Evolutionary conservation across 2,329 filamentous ascomycete species (phyloP).

Genomic region (Corinectria fuckeliana): DNA sequence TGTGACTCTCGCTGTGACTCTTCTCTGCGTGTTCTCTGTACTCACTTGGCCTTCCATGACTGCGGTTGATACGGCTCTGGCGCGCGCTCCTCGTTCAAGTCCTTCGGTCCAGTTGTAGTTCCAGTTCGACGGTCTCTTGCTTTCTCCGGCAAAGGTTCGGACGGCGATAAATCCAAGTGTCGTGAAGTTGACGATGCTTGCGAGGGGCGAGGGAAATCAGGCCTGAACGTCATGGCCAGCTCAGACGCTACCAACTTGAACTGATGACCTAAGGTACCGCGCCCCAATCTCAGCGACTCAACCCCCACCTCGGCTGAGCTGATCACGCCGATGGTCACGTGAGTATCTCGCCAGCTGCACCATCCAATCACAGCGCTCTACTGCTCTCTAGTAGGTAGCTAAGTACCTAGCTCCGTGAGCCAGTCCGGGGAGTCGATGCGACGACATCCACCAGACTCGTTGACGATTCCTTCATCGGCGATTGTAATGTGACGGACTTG

Average conservation of each 20-base stretch:
- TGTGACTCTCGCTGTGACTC: neutral
- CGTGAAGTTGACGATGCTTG: slow-evolving; percentile 15
- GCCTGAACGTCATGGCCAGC: slow-evolving; percentile 11
- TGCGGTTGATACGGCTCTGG: slow-evolving; percentile 1
- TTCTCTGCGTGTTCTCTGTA: slow-evolving; percentile 3
- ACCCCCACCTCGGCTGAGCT: neutral
- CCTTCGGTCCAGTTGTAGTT: slow-evolving; percentile 11
- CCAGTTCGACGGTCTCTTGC: neutral
- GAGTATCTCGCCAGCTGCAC: fast-evolving
- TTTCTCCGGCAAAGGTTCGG: neutral
- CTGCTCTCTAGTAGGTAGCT: slow-evolving; percentile 26
- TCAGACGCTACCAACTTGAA: slow-evolving; percentile 2
- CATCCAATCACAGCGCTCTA: slow-evolving; percentile 28
- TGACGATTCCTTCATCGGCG: slow-evolving; percentile 23
- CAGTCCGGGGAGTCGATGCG: slow-evolving; percentile 29
- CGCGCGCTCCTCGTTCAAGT: slow-evolving; percentile 1
- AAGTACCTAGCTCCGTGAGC: slow-evolving; percentile 24
- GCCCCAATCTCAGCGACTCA: slow-evolving; percentile 1
- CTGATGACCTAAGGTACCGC: slow-evolving; percentile 18
- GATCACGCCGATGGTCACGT: slow-evolving; percentile 25
- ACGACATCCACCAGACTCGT: slow-evolving; percentile 13
- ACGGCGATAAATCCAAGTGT: neutral
- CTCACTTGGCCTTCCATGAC: slow-evolving; percentile 39
- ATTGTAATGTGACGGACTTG: slow-evolving; percentile 16
- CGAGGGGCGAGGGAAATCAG: slow-evolving; percentile 15